A percentile compares a stretch with the other conserved stretches of the same genome.
Evolutionary conservation across 2,329 filamentous ascomycete species (phyloP).

Genomic region (Verticillium nubilum): DNA sequence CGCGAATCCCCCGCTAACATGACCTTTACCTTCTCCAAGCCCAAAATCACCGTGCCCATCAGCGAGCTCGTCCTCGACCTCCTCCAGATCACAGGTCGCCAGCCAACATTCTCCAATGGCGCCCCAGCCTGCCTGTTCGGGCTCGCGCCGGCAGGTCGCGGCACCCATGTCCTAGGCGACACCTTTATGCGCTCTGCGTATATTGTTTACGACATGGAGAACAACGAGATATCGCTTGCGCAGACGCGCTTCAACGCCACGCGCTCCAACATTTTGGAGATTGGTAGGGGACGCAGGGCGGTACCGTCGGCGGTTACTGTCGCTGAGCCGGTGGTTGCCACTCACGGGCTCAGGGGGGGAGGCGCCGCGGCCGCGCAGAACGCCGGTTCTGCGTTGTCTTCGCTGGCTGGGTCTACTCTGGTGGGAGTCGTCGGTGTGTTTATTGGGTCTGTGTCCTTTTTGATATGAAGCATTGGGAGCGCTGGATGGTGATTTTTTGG

Average conservation of each 20-base stretch:
- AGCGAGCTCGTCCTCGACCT: slow-evolving; percentile 49
- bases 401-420: not conserved
- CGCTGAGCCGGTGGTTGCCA: slow-evolving; percentile 41
- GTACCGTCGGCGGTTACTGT: slow-evolving; percentile 52
- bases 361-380: slow-evolving; percentile 1
- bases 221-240: slow-evolving; percentile 64
- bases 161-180: slow-evolving; percentile 60
- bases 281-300: slow-evolving; percentile 38
- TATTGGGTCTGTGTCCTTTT: not conserved
- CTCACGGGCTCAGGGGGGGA: slow-evolving; percentile 28
- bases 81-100: slow-evolving; percentile 34
- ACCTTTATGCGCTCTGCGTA: slow-evolving; percentile 72
- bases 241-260: slow-evolving; percentile 57
- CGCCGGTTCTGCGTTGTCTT: slow-evolving; percentile 5
- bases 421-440: not conserved
- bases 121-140: slow-evolving; percentile 58
- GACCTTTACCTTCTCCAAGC: slow-evolving; percentile 48
- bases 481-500: not conserved
- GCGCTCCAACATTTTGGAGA: slow-evolving; percentile 46
- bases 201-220: slow-evolving; percentile 68
- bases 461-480: not conserved
- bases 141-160: slow-evolving; percentile 45
- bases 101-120: slow-evolving; percentile 48
- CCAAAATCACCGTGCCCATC: slow-evolving; percentile 50
- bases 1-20: slow-evolving; percentile 35